phyloP scores from a whole-genome alignment of 768 basidiomycete species.

The Suillus fuscotomentosus region DNA sequence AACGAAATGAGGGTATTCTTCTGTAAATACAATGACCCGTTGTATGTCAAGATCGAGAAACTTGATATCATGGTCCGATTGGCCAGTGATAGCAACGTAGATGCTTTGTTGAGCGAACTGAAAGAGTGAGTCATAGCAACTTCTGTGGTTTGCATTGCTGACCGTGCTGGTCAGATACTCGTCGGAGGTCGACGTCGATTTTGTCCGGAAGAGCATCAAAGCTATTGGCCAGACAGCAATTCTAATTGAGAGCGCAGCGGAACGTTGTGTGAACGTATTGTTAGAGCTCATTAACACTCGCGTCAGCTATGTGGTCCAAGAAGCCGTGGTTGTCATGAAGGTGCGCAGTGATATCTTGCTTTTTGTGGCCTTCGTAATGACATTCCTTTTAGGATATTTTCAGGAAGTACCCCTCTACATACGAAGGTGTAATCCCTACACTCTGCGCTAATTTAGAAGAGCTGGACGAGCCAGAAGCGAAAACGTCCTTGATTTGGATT shows the following conservation, averaged over 20 bases:
- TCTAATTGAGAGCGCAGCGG: constrained; percentile 90
- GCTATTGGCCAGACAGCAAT: constrained; percentile 96
- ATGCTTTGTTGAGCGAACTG: constrained; percentile 91
- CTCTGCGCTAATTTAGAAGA: constrained; percentile 95
- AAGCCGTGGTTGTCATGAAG: constrained; percentile 99
- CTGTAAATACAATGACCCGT: constrained; percentile 99
- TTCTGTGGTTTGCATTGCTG: background rate
- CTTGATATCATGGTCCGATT: constrained; percentile 97
- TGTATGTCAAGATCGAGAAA: constrained; percentile 99
- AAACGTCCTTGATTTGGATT: constrained; percentile 98
- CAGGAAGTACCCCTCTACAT: constrained; percentile 93
- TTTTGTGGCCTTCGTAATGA: background rate
- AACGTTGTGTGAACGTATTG: constrained; percentile 92
- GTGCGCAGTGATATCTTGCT: constrained; percentile 36
- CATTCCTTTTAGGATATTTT: constrained; percentile 78
- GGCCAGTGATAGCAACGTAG: constrained; percentile 88
- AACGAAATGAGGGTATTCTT: constrained; percentile 99
- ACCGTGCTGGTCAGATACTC: constrained; percentile 63
- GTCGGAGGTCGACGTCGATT: constrained; percentile 97
- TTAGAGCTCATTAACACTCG: constrained; percentile 90
- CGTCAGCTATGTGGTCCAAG: constrained; percentile 97
- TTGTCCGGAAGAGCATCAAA: constrained; percentile 91
- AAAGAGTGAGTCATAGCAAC: constrained; percentile 68
- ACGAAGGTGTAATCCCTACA: constrained; percentile 95
- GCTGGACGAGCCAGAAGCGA: constrained; percentile 96